phyloP scores from a whole-genome alignment of 228 moss, liverwort and hornwort genomes.

The Sphagnum magellanicum region DNA sequence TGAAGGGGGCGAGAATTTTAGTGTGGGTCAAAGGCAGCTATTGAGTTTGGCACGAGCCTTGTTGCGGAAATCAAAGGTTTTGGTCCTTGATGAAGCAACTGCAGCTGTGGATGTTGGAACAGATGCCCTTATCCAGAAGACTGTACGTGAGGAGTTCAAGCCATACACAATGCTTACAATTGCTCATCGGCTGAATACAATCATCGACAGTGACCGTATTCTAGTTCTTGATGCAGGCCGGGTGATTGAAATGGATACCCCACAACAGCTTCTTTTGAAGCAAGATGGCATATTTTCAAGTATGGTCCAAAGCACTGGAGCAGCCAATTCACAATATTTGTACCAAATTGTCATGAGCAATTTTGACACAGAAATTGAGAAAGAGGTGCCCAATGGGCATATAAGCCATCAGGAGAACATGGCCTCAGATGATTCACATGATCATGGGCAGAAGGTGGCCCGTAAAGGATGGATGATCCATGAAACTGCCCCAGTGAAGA shows the following conservation, averaged over 20 bases:
- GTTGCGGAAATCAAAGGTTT: slow-evolving; percentile 82
- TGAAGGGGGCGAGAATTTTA: slow-evolving; percentile 97
- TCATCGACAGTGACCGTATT: slow-evolving; percentile 95
- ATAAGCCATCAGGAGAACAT: too few species aligned
- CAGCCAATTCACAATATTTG: slow-evolving; percentile 83
- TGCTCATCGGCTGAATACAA: slow-evolving; percentile 90
- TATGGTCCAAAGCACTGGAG: slow-evolving; percentile 92
- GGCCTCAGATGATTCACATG: too few species aligned
- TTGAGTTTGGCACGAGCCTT: slow-evolving; percentile 87
- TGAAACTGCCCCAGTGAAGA: too few species aligned
- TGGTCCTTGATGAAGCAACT: slow-evolving; percentile 94
- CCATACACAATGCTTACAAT: slow-evolving; percentile 94
- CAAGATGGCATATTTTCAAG: slow-evolving; percentile 68
- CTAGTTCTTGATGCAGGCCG: slow-evolving; percentile 84
- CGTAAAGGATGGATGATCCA: too few species aligned
- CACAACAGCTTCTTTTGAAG: slow-evolving; percentile 54
- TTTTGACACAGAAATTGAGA: too few species aligned
- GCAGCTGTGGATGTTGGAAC: slow-evolving; percentile 97
- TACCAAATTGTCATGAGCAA: slow-evolving; percentile 8
- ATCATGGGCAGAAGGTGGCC: too few species aligned
- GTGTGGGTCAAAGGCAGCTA: slow-evolving; percentile 89
- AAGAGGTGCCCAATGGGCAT: too few species aligned
- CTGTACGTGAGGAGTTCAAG: slow-evolving; percentile 90
- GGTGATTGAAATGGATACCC: slow-evolving; percentile 86
- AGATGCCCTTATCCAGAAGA: slow-evolving; percentile 93